Conservation (phyloP, 768 basidiomycete species). For the Baorangia bicolor region DNA sequence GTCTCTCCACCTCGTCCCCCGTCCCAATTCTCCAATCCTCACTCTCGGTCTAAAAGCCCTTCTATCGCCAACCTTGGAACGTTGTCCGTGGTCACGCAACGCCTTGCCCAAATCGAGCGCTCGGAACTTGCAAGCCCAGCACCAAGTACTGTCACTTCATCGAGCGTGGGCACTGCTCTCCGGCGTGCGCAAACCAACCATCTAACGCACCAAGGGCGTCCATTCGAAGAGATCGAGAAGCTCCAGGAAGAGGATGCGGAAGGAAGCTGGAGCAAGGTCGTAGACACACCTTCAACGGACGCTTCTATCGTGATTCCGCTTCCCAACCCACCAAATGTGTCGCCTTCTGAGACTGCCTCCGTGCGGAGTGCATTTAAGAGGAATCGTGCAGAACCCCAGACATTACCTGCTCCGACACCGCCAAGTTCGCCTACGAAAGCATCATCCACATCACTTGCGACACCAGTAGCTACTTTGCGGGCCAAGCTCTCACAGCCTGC, state of each 20-base stretch:
- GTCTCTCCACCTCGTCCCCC: slow-evolving; percentile 25
- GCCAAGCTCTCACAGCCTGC: slow-evolving; percentile 22
- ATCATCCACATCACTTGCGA: background rate
- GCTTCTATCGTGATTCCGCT: slow-evolving; percentile 27
- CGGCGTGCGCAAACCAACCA: slow-evolving; percentile 22
- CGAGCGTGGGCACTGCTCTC: slow-evolving; percentile 24
- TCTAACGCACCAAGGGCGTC: slow-evolving; percentile 6
- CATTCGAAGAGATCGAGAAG: slow-evolving; percentile 27
- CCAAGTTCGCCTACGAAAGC: slow-evolving; percentile 12
- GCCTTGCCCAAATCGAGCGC: slow-evolving; percentile 58
- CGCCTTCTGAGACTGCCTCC: slow-evolving; percentile 12
- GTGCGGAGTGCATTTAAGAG: slow-evolving; percentile 26
- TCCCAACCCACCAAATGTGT: slow-evolving; percentile 12
- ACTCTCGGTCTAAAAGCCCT: slow-evolving; percentile 44
- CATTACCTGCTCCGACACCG: slow-evolving; percentile 3
- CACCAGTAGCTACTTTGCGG: slow-evolving; percentile 6
- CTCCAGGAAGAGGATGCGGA: slow-evolving; percentile 12
- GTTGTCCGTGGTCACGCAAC: slow-evolving; percentile 64
- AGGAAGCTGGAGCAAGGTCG: background rate
- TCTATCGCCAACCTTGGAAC: slow-evolving; percentile 62
- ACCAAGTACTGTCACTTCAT: slow-evolving; percentile 20
- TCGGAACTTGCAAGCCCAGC: slow-evolving; percentile 19
- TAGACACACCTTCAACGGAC: slow-evolving; percentile 21
- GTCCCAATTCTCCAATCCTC: slow-evolving; percentile 25
- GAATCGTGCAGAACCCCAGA: background rate